Evolutionary conservation across 768 basidiomycete genomes (phyloP).

Genomic region (Podaxis carcinomalis): DNA sequence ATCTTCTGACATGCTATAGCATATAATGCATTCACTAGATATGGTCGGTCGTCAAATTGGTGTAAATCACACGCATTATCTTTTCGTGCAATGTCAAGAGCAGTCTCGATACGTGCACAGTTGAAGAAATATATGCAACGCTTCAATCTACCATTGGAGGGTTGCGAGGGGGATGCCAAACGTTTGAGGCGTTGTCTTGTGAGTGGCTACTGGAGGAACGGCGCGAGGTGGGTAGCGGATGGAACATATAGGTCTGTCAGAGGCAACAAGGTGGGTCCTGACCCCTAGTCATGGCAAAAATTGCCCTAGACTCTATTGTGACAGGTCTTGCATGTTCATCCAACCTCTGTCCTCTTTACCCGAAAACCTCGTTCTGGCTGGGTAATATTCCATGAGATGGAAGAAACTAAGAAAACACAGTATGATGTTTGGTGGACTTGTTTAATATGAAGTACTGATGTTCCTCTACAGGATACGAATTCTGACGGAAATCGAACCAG

Average conservation of each 20-base stretch:
- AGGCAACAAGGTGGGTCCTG: constrained; percentile 66
- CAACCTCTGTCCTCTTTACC: constrained; percentile 91
- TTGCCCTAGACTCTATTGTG: constrained; percentile 8
- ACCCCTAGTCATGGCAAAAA: not conserved
- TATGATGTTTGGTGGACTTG: constrained; percentile 31
- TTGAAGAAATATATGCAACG: constrained; percentile 93
- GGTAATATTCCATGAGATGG: constrained; percentile 94
- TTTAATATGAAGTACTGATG: constrained; percentile 12
- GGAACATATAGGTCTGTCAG: constrained; percentile 89
- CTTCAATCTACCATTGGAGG: constrained; percentile 76
- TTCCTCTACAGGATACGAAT: constrained; percentile 68
- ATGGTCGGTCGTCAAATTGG: constrained; percentile 85
- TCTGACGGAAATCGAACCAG: constrained; percentile 90
- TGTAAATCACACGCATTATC: constrained; percentile 91
- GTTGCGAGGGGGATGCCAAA: constrained; percentile 86
- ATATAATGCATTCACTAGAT: constrained; percentile 88
- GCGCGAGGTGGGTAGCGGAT: constrained; percentile 86
- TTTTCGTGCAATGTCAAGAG: constrained; percentile 90
- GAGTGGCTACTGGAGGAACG: constrained; percentile 92
- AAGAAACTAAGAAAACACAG: constrained; percentile 96
- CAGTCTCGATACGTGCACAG: constrained; percentile 92
- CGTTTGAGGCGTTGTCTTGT: constrained; percentile 85
- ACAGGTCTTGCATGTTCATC: constrained; percentile 88
- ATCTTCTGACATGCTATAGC: constrained; percentile 37
- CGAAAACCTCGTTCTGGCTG: constrained; percentile 87